These are phyloP conservation scores for Pachysandra terminalis DNA, from an alignment of 164 flowering plant species.

Conservation along the genomic window DNA sequence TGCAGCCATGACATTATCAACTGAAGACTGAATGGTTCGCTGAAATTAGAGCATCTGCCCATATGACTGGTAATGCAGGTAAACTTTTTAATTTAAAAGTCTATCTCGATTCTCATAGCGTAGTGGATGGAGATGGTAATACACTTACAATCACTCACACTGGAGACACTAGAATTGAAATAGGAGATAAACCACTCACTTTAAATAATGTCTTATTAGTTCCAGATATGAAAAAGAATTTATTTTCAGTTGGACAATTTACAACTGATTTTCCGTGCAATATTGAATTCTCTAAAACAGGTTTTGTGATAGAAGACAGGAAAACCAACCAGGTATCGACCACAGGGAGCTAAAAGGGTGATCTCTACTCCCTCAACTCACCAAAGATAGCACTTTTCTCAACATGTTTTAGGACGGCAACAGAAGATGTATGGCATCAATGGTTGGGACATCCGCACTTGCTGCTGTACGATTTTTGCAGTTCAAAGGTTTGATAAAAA, in stretches of 20 bases:
- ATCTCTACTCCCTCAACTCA: background rate
- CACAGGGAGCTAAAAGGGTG: background rate
- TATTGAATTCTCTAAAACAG: background rate
- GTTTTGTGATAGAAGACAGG: background rate
- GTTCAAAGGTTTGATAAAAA: too few relatives aligned
- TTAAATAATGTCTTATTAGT: conserved; percentile 3
- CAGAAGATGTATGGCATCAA: too few relatives aligned
- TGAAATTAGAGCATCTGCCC: background rate
- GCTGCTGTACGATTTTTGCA: too few relatives aligned
- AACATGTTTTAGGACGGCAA: too few relatives aligned
- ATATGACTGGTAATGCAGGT: background rate
- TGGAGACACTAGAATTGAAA: background rate
- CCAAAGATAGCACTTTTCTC: too few relatives aligned
- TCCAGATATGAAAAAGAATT: background rate
- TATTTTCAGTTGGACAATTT: background rate
- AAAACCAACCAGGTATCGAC: background rate
- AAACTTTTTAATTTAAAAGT: background rate
- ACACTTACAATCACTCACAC: background rate
- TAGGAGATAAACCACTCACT: background rate
- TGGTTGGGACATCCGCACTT: too few relatives aligned
- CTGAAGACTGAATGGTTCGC: background rate
- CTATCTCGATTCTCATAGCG: background rate
- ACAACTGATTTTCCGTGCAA: background rate
- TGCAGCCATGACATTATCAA: background rate
- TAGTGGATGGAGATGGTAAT: background rate